Conservation (phyloP, 495 filamentous ascomycete genomes). For the Astrocystis sublimbata region DNA sequence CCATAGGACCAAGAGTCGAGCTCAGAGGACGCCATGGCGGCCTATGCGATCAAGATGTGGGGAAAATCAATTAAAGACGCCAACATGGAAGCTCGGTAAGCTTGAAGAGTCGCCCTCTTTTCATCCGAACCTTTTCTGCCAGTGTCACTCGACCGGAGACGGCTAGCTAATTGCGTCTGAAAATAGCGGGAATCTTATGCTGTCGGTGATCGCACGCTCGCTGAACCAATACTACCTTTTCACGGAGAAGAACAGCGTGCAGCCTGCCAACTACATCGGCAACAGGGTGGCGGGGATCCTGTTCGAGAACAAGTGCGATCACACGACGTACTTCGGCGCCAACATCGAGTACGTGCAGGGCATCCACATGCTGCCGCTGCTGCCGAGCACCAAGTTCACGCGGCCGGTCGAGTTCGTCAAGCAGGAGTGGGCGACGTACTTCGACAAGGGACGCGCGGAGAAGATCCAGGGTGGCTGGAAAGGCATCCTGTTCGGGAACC, state of each 20-base stretch:
- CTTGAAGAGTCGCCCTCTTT: background rate
- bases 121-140: background rate
- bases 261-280: constrained; percentile 72
- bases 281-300: constrained; percentile 93
- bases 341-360: constrained; percentile 85
- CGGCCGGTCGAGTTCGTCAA: constrained; percentile 68
- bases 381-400: constrained; percentile 67
- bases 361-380: constrained; percentile 94
- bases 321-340: constrained; percentile 88
- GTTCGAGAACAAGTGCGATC: constrained; percentile 96
- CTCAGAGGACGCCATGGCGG: constrained; percentile 86
- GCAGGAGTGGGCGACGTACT: constrained; percentile 86
- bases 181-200: constrained; percentile 71
- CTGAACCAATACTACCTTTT: constrained; percentile 83
- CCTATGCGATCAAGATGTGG: constrained; percentile 95
- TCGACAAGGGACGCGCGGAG: constrained; percentile 61
- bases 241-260: constrained; percentile 65
- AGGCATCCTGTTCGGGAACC: constrained; percentile 80
- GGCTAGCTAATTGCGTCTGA: no score
- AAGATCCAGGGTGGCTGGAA: constrained; percentile 74
- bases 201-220: constrained; percentile 69
- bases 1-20: constrained; percentile 81
- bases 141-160: background rate
- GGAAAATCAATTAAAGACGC: constrained; percentile 70
- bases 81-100: constrained; percentile 75